Evolutionary conservation across 768 basidiomycete genomes (phyloP).

Genomic region (Leccinum aurantiacum): DNA sequence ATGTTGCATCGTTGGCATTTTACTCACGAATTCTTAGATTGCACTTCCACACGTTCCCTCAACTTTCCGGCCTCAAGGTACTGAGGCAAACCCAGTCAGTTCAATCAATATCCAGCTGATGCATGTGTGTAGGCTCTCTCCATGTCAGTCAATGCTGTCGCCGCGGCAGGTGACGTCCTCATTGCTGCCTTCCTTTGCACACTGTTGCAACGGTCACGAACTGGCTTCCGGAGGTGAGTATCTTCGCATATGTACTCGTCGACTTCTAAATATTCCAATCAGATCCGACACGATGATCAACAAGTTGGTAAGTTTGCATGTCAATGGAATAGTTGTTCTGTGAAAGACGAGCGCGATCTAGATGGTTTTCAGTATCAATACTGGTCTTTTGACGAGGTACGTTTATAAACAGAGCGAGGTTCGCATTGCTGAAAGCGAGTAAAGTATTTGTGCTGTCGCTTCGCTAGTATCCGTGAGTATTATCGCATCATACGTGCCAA

Average conservation of each 20-base stretch:
- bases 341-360: conserved; percentile 2
- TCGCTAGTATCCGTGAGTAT: conserved; percentile 52
- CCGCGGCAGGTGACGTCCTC: conserved; percentile 50
- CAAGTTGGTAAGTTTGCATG: conserved; percentile 33
- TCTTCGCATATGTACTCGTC: background rate
- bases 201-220: conserved; percentile 49
- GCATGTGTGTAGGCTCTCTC: conserved; percentile 36
- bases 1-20: background rate
- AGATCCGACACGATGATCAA: conserved; percentile 58
- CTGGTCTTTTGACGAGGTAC: conserved; percentile 32
- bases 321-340: background rate
- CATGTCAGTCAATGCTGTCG: conserved; percentile 56
- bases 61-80: conserved; percentile 49
- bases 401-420: background rate
- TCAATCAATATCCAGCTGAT: background rate
- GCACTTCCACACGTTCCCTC: conserved; percentile 41
- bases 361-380: conserved; percentile 57
- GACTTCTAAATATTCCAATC: background rate
- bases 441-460: conserved; percentile 53
- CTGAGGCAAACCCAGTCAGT: background rate
- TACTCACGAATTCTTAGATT: conserved; percentile 36
- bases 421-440: background rate
- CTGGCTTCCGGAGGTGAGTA: conserved; percentile 49
- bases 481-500: background rate
- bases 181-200: conserved; percentile 49